phyloP scores from a whole-genome alignment of 1,284 basidiomycete species.

The Fistulinella cinereoalba region DNA sequence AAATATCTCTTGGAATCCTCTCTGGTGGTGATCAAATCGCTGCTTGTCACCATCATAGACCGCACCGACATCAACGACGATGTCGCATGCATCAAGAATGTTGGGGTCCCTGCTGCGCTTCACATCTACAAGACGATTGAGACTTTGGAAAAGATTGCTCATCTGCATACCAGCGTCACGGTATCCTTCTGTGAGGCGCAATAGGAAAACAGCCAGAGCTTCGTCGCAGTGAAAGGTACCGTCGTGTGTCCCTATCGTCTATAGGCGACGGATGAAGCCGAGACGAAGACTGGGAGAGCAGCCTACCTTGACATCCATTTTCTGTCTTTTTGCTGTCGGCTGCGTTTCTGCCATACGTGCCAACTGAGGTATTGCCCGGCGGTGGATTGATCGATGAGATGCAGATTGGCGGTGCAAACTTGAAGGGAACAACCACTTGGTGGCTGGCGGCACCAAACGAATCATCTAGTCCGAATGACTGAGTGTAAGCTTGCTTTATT shows the following conservation, averaged over 20 bases:
- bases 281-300: background rate
- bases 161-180: constrained; percentile 63
- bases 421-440: no score
- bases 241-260: constrained; percentile 90
- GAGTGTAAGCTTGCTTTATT: no score
- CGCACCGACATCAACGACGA: constrained; percentile 98
- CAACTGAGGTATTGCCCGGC: constrained; percentile 1
- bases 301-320: constrained; percentile 43
- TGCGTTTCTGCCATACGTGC: constrained; percentile 35
- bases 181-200: constrained; percentile 78
- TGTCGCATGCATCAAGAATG: constrained; percentile 80
- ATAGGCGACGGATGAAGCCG: background rate
- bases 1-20: constrained; percentile 89
- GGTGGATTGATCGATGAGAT: constrained; percentile 7
- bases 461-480: no score
- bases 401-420: no score
- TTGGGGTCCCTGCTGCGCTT: constrained; percentile 81
- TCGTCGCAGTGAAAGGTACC: constrained; percentile 98
- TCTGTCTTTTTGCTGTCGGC: constrained; percentile 47
- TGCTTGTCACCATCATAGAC: constrained; percentile 79
- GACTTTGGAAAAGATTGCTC: background rate
- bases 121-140: constrained; percentile 43
- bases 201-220: constrained; percentile 89
- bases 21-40: constrained; percentile 95
- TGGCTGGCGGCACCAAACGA: no score